Evolutionary conservation across 495 filamentous ascomycete species (phyloP), one percentile per base, ranked within the genome.

Genomic region (Hyaloscypha finlandica): DNA sequence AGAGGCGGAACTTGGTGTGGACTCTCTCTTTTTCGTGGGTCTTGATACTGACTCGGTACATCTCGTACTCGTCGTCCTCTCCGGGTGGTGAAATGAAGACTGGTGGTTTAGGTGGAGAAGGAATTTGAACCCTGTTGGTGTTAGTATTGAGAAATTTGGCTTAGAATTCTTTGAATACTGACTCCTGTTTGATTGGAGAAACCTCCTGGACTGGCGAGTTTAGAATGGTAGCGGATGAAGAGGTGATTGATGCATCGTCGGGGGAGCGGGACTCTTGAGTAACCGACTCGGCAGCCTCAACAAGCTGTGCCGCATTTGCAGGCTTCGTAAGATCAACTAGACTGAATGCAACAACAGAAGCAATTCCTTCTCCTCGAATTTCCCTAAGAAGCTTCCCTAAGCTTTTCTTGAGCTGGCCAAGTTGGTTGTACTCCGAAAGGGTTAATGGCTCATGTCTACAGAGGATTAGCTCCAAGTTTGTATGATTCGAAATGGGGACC

Each of bases 281-380:
- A 37, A 20, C 56, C 9, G 11, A 25, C 3, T 59, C 56, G 6
- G 56, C 56, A 59, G 30, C 56, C 56, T 35, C 30, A 20, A 37
- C 31, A 5, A 59, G 8, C n/a, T 59, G 56, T 20, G 31, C 30
- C 4, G n/a, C 2, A 59, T 59, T 59, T 20, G 56, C 56, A 2
- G 56, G 19, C 32, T 59, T 59, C 56, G 14, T 59, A 9, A 59
- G 56, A 37, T 59, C 56, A 19, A 37, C 19, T 0, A 59, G 32
- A 20, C 56, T 20, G 31, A 59, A 59, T 31, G 56, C 29, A 35
- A 37, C 56, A 14, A 59, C 56, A 8, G 56, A 59, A 16, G 56
- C 29, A 37, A 59, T 37, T 6, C 35, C 31, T n/a, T 32, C 56
- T 12, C 35, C 56, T 59, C 56, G 56, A n/a, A 59, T 59, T 4